phyloP scores from a whole-genome alignment of 176 grass and related monocot genomes.

The Cymbopogon citratus region DNA sequence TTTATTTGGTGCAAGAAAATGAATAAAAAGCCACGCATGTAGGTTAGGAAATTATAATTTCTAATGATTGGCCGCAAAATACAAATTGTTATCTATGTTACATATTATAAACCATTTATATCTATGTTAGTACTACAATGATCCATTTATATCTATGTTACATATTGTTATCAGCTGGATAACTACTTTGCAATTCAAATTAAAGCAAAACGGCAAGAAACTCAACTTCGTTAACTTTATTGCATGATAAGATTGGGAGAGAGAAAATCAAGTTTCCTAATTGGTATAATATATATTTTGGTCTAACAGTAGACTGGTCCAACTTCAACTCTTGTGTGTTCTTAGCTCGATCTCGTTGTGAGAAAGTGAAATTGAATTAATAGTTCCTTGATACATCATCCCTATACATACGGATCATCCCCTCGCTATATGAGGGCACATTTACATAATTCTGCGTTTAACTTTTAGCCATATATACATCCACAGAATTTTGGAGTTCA shows the following conservation, averaged over 20 bases:
- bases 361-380: neutral
- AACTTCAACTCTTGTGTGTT: neutral
- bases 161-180: neutral
- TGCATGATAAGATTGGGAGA: neutral
- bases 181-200: neutral
- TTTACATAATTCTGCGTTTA: neutral
- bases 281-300: neutral
- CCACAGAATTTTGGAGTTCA: neutral
- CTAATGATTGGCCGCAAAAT: neutral
- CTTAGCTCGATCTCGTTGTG: neutral
- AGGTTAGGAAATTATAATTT: neutral
- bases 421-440: neutral
- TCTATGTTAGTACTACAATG: no score
- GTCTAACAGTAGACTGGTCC: neutral
- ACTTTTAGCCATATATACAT: neutral
- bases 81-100: neutral
- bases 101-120: neutral
- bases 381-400: neutral
- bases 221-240: neutral
- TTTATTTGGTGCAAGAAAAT: neutral
- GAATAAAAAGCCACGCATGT: neutral
- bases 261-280: neutral
- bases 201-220: neutral
- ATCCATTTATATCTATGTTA: neutral
- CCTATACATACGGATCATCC: neutral